These are phyloP conservation scores for Chimonanthus salicifolius DNA, from an alignment of 164 flowering plant genomes.

Conservation along the genomic window DNA sequence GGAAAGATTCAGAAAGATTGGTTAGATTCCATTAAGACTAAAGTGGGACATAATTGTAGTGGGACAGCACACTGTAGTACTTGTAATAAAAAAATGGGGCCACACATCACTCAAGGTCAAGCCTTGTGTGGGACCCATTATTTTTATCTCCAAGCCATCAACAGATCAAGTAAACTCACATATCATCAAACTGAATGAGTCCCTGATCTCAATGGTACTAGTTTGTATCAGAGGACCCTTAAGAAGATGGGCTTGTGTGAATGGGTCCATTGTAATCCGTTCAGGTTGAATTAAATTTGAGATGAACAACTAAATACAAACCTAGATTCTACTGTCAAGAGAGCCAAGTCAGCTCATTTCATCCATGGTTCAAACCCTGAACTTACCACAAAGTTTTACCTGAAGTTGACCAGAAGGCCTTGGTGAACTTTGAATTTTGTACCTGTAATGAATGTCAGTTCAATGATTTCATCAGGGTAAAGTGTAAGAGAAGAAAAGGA, in stretches of 20 bases:
- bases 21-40: conserved; percentile 2
- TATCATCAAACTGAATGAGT: no score
- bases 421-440: no score
- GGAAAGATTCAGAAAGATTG: conserved; percentile 30
- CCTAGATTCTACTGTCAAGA: neutral
- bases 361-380: no score
- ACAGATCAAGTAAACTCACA: no score
- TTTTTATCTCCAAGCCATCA: neutral
- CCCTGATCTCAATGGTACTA: no score
- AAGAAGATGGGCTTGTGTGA: no score
- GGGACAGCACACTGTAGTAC: conserved; percentile 1
- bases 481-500: neutral
- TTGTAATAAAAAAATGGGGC: no score
- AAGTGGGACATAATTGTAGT: neutral
- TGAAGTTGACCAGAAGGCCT: no score
- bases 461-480: no score
- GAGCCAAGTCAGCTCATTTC: neutral
- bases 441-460: no score
- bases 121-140: neutral
- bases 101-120: neutral
- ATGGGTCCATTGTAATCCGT: neutral
- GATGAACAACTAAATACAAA: neutral
- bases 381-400: no score
- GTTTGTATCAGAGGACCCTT: no score
- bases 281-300: neutral